Evolutionary conservation across 768 basidiomycete genomes (phyloP).

Genomic region (Suillus paluster): DNA sequence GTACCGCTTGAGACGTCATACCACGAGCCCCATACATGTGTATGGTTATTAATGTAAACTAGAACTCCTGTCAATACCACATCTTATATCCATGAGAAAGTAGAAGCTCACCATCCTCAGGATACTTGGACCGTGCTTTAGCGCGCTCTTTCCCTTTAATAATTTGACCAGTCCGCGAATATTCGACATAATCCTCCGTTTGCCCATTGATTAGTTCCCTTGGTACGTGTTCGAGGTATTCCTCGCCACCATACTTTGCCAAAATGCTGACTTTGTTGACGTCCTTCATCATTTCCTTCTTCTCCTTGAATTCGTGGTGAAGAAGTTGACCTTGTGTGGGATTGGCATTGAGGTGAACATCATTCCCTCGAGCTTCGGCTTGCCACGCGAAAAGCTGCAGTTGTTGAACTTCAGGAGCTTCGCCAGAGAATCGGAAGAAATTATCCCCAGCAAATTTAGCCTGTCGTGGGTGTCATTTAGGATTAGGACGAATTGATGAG

Average conservation of each 20-base stretch:
- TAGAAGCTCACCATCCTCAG: slow-evolving; percentile 82
- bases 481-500: slow-evolving; percentile 6
- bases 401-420: slow-evolving; percentile 89
- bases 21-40: slow-evolving; percentile 97
- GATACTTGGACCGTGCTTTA: slow-evolving; percentile 90
- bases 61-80: slow-evolving; percentile 13
- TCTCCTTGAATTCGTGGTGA: slow-evolving; percentile 88
- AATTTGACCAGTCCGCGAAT: slow-evolving; percentile 88
- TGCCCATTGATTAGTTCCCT: slow-evolving; percentile 93
- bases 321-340: slow-evolving; percentile 94
- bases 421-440: slow-evolving; percentile 89
- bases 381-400: slow-evolving; percentile 99
- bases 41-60: slow-evolving; percentile 95
- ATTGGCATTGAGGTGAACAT: slow-evolving; percentile 94
- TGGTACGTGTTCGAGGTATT: slow-evolving; percentile 89
- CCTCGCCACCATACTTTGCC: slow-evolving; percentile 91
- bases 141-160: slow-evolving; percentile 91
- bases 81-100: slow-evolving; percentile 3
- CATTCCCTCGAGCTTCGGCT: slow-evolving; percentile 89
- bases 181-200: slow-evolving; percentile 97
- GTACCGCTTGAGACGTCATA: slow-evolving; percentile 67
- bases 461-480: slow-evolving; percentile 41
- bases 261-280: slow-evolving; percentile 88
- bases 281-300: slow-evolving; percentile 91
- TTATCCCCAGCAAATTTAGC: slow-evolving; percentile 96